A percentile compares a stretch with the other conserved stretches of the same genome.
phyloP scores from a whole-genome alignment of 176 grass and related monocot species.

The Oryza meyeriana region DNA sequence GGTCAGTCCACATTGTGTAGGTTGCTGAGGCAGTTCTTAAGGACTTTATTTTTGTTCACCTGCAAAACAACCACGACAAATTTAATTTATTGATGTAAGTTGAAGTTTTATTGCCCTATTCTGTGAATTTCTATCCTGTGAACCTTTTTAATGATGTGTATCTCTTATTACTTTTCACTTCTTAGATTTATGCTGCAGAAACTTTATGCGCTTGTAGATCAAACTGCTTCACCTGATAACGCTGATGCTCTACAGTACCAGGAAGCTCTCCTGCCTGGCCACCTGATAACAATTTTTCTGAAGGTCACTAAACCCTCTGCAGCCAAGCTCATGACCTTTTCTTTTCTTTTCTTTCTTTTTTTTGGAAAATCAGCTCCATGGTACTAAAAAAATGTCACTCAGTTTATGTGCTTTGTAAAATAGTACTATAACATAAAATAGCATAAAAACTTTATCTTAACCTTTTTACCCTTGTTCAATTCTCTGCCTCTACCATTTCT shows the following conservation, averaged over 20 bases:
- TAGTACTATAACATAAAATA: background rate
- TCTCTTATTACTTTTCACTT: slow-evolving; percentile 35
- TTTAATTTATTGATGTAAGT: slow-evolving; percentile 90
- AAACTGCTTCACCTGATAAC: slow-evolving; percentile 91
- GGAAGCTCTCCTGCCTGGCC: slow-evolving; percentile 87
- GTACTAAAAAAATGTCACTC: background rate
- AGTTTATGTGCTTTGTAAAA: background rate
- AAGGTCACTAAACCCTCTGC: slow-evolving; percentile 52
- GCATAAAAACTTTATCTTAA: background rate
- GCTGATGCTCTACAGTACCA: slow-evolving; percentile 92
- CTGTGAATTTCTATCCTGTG: slow-evolving; percentile 21
- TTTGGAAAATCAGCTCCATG: background rate
- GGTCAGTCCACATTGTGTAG: slow-evolving; percentile 44
- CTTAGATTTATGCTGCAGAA: slow-evolving; percentile 99
- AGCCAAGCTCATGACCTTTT: background rate
- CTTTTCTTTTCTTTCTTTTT: background rate
- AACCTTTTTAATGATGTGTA: slow-evolving; percentile 13
- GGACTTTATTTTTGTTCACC: slow-evolving; percentile 81
- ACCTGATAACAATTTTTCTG: slow-evolving; percentile 84
- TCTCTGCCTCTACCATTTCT: background rate
- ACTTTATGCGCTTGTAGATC: slow-evolving; percentile 89
- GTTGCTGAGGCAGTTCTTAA: slow-evolving; percentile 92
- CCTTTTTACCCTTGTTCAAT: background rate
- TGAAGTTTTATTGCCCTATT: slow-evolving; percentile 23
- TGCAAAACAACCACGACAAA: slow-evolving; percentile 73